These are phyloP conservation scores for Houttuynia cordata DNA, from an alignment of 164 flowering plant genomes.

Conservation along the genomic window DNA sequence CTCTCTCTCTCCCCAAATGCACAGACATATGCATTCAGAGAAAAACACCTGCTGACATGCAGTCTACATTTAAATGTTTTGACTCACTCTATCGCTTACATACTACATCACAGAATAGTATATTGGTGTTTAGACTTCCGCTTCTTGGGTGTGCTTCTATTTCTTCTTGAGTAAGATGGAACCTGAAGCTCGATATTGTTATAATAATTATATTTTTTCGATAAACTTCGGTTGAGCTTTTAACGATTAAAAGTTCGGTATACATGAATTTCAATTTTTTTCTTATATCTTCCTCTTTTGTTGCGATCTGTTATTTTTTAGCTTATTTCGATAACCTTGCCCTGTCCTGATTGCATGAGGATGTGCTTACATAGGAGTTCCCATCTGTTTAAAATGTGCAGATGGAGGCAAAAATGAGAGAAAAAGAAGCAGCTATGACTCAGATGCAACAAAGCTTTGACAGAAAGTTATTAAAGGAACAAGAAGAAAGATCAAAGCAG, in stretches of 20 bases:
- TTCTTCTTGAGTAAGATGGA: neutral
- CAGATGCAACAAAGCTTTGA: constrained; percentile 23
- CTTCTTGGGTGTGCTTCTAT: neutral
- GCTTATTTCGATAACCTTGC: too few species aligned
- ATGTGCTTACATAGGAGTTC: too few species aligned
- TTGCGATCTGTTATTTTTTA: too few species aligned
- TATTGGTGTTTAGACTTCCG: neutral
- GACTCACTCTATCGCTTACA: neutral
- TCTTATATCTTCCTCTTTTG: too few species aligned
- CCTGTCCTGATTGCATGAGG: too few species aligned
- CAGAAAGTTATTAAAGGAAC: constrained; percentile 20
- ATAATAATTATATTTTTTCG: too few species aligned
- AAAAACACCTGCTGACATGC: neutral
- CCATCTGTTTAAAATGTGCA: constrained; percentile 18
- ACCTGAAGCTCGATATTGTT: neutral
- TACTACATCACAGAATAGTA: neutral
- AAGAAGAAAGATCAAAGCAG: constrained; percentile 21
- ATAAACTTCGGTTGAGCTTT: neutral
- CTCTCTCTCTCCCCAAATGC: too few species aligned
- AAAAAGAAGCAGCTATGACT: constrained; percentile 31
- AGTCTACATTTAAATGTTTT: neutral
- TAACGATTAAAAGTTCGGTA: neutral
- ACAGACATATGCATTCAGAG: too few species aligned
- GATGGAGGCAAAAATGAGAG: constrained; percentile 44
- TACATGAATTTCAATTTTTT: too few species aligned